Base-by-base conservation (phyloP, 2,329 filamentous ascomycete genomes). In the Fusarium burgessii region DNA sequence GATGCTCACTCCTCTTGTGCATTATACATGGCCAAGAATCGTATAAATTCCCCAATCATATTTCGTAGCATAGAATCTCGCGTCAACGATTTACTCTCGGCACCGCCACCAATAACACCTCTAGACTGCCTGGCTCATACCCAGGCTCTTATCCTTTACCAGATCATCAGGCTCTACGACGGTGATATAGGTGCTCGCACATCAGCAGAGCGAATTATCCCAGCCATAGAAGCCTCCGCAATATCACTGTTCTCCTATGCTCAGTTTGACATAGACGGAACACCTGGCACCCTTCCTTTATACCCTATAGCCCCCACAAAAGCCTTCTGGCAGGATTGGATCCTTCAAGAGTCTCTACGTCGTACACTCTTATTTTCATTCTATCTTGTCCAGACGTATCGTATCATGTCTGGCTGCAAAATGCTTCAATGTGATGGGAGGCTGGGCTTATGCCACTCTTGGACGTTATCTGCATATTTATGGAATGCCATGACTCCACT, bases 1-100 rank as follows among this genome's bases (percentile, higher is more conserved):
- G 87, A 89, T 68, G 86, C 85, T 0, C 80, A 85, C 64, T 82
- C 86, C 7, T 83, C 84, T 29, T 89, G 87, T 72, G 85, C 86
- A 2, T 77, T 90, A 1, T 87, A 87, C 70, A 78, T 85, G 45
- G 79, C 84, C 13, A 87, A 84, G 67, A 89, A 85, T 49, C 66
- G 80, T 1, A 71, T 75, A 20, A 90, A 89, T 68, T 76, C 81
- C 0, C 78, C 81, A 13, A 76, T 87, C 27, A 83, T 90, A n/a
- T 77, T 85, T 23, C 82, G 83, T 4, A 82, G 83, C 46, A 84
- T 89, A 60, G 82, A 84, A 18, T 77, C 79, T 25, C 83, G 82
- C 25, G 80, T 83, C 8, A 76, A 80, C 45, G 83, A 85, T 8
- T 79, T 89, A 3, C 60, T 85, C 15, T 75, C 76, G 15, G 71